These are phyloP conservation scores for Aphanoascus verrucosus DNA, from an alignment of 2,329 filamentous ascomycete species.

Conservation along the genomic window DNA sequence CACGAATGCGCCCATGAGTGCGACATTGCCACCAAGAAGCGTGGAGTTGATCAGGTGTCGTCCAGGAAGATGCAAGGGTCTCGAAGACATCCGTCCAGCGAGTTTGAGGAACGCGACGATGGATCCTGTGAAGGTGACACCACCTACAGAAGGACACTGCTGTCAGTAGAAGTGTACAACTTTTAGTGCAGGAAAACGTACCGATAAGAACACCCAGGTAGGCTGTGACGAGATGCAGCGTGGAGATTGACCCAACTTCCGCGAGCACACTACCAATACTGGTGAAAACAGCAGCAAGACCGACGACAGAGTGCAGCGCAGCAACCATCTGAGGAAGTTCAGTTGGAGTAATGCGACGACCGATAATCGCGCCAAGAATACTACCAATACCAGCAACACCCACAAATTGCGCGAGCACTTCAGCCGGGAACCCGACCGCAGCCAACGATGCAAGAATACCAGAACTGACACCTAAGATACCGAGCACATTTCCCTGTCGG, in stretches of 20 bases:
- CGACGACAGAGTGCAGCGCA: conserved; percentile 80
- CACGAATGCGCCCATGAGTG: conserved; percentile 74
- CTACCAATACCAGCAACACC: conserved; percentile 61
- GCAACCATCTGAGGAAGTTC: conserved; percentile 83
- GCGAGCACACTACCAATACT: conserved; percentile 79
- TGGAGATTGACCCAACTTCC: conserved; percentile 58
- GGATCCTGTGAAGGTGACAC: conserved; percentile 82
- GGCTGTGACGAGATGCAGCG: conserved; percentile 71
- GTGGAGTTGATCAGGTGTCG: conserved; percentile 65
- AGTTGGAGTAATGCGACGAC: conserved; percentile 76
- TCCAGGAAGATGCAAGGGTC: conserved; percentile 60
- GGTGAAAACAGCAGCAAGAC: conserved; percentile 76
- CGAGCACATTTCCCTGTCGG: conserved; percentile 72
- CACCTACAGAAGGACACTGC: conserved; percentile 36
- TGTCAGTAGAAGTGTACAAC: not conserved
- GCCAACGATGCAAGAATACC: conserved; percentile 74
- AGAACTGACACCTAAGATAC: conserved; percentile 72
- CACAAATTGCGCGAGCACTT: conserved; percentile 71
- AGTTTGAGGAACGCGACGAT: conserved; percentile 85
- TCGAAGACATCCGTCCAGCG: conserved; percentile 69
- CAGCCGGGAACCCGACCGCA: conserved; percentile 68
- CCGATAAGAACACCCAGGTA: conserved; percentile 80
- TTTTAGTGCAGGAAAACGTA: conserved; percentile 18
- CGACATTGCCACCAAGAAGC: conserved; percentile 63
- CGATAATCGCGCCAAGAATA: conserved; percentile 61